Evolutionary conservation across 2,329 filamentous ascomycete species (phyloP).

Genomic region (Bipolaris cookei): DNA sequence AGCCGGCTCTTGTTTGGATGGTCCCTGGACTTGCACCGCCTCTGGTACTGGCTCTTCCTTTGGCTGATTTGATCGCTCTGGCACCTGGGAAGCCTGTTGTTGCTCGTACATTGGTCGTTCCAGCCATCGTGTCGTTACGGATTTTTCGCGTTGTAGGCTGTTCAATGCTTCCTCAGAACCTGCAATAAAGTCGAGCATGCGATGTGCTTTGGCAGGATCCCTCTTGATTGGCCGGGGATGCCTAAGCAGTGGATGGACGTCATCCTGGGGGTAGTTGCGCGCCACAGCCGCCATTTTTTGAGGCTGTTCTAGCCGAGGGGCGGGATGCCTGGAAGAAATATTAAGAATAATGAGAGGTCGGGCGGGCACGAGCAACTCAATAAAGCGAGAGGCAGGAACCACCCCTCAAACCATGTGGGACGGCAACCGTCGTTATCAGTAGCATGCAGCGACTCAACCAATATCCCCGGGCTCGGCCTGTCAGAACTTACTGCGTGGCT

Average conservation of each 20-base stretch:
- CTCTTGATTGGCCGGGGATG: slow-evolving; percentile 35
- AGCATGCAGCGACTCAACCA: slow-evolving; percentile 24
- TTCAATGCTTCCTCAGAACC: slow-evolving; percentile 29
- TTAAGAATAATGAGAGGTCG: slow-evolving; percentile 12
- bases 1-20: slow-evolving; percentile 3
- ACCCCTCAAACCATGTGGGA: slow-evolving; percentile 32
- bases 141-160: slow-evolving; percentile 30
- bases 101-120: slow-evolving; percentile 35
- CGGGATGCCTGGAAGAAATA: slow-evolving; percentile 11
- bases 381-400: slow-evolving; percentile 25
- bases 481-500: slow-evolving; percentile 31
- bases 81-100: slow-evolving; percentile 24
- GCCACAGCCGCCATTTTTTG: slow-evolving; percentile 29
- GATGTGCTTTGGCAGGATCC: slow-evolving; percentile 37
- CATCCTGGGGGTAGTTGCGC: slow-evolving; percentile 25
- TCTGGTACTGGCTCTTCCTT: background rate
- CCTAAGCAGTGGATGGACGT: slow-evolving; percentile 33
- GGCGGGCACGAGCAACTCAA: slow-evolving; percentile 22
- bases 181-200: slow-evolving; percentile 34
- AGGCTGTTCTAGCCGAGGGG: slow-evolving; percentile 12
- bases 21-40: slow-evolving; percentile 3
- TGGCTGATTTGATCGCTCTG: slow-evolving; percentile 16
- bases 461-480: slow-evolving; percentile 21
- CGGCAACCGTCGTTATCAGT: slow-evolving; percentile 31
- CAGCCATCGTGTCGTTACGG: slow-evolving; percentile 37